Evolutionary conservation across 2,329 filamentous ascomycete genomes (phyloP).

Genomic region (Periconia macrospinosa): DNA sequence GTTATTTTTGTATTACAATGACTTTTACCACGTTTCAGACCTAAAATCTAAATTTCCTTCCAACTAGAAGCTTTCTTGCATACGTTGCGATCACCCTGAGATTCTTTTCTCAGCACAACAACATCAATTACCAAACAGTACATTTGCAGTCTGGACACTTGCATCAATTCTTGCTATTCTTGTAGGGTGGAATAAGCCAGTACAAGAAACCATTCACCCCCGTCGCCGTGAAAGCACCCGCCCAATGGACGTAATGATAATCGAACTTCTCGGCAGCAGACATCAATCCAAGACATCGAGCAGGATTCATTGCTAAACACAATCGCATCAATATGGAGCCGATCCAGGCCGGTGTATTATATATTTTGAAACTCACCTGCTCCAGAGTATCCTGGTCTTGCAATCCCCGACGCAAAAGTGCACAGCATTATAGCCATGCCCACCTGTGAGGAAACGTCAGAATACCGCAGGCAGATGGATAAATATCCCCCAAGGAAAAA

Average conservation of each 20-base stretch:
- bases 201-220: slow-evolving; percentile 38
- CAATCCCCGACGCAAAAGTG: slow-evolving; percentile 28
- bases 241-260: slow-evolving; percentile 41
- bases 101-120: neutral
- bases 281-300: slow-evolving; percentile 42
- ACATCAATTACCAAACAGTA: neutral
- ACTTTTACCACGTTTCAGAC: too few species aligned
- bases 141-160: neutral
- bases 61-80: too few species aligned
- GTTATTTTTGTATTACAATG: too few species aligned
- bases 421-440: slow-evolving; percentile 28
- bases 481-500: neutral
- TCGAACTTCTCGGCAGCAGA: slow-evolving; percentile 30
- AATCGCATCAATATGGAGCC: too few species aligned
- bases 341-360: neutral
- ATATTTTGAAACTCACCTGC: slow-evolving; percentile 23
- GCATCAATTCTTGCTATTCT: neutral
- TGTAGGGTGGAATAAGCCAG: slow-evolving; percentile 26
- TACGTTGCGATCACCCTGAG: too few species aligned
- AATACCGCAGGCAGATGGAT: neutral
- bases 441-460: slow-evolving; percentile 11
- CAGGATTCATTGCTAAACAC: slow-evolving; percentile 34
- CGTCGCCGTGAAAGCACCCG: slow-evolving; percentile 31
- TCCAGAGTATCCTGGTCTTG: slow-evolving; percentile 36
- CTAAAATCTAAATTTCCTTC: too few species aligned